Evolutionary conservation across 306 rosid species (phyloP).

Genomic region (Dryas drummondii): DNA sequence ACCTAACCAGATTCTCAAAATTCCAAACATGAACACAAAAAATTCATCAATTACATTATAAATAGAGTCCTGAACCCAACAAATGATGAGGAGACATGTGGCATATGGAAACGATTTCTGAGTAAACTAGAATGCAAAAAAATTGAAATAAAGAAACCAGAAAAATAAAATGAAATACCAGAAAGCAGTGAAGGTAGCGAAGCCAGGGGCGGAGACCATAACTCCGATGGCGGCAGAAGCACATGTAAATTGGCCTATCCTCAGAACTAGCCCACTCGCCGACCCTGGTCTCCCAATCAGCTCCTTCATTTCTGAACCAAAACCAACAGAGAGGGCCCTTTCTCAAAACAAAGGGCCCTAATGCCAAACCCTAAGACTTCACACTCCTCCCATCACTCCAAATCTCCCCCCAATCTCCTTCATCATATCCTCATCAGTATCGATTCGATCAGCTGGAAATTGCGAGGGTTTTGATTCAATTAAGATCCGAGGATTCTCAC

Average conservation of each 20-base stretch:
- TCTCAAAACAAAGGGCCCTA: conserved; percentile 24
- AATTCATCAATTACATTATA: no score
- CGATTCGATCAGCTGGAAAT: no score
- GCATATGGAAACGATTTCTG: no score
- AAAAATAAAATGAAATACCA: conserved; percentile 45
- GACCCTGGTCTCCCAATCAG: conserved; percentile 84
- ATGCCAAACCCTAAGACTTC: conserved; percentile 42
- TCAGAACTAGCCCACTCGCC: conserved; percentile 57
- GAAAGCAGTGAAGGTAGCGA: conserved; percentile 75
- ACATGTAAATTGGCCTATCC: conserved; percentile 74
- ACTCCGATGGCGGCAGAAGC: conserved; percentile 72
- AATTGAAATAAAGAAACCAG: not conserved
- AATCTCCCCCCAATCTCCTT: conserved; percentile 5
- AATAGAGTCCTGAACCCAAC: not conserved
- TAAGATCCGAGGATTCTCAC: not conserved
- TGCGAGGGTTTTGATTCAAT: not conserved
- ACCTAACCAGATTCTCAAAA: not conserved
- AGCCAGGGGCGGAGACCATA: conserved; percentile 72
- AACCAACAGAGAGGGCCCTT: conserved; percentile 25
- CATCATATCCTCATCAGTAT: not conserved
- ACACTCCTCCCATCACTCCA: conserved; percentile 21
- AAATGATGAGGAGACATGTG: not conserved
- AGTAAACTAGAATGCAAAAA: not conserved
- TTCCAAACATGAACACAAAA: no score
- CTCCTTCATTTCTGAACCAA: conserved; percentile 48